These are phyloP conservation scores for Globisporangium polare DNA, from an alignment of 352 stramenopile species.

Conservation along the genomic window DNA sequence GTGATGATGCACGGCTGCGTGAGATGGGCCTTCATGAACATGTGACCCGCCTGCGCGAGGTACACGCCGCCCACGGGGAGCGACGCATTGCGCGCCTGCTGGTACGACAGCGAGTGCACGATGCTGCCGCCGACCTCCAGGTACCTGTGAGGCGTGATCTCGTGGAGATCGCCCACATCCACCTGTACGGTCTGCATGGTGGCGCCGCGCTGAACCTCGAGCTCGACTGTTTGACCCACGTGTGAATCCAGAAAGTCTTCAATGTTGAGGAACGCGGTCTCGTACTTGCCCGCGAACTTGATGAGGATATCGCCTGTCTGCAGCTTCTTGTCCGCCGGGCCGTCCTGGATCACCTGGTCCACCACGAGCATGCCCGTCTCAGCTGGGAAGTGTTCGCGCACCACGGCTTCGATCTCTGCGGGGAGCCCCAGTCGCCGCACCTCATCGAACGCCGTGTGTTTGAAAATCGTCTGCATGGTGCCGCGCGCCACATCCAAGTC, in stretches of 20 bases:
- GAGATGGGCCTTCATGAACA: conserved; percentile 88
- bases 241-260: conserved; percentile 75
- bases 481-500: conserved; percentile 58
- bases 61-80: conserved; percentile 75
- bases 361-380: conserved; percentile 90
- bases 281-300: conserved; percentile 60
- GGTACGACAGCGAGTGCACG: conserved; percentile 87
- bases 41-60: conserved; percentile 85
- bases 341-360: conserved; percentile 81
- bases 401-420: conserved; percentile 56
- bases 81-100: conserved; percentile 83
- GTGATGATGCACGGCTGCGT: conserved; percentile 87
- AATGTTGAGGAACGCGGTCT: conserved; percentile 83
- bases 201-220: conserved; percentile 78
- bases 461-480: conserved; percentile 87
- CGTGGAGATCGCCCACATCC: conserved; percentile 69
- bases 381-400: conserved; percentile 66
- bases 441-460: conserved; percentile 89
- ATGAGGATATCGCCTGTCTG: conserved; percentile 87
- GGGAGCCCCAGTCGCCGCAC: conserved; percentile 75
- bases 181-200: conserved; percentile 43
- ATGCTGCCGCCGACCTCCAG: conserved; percentile 85
- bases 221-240: conserved; percentile 55
- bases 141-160: conserved; percentile 78
- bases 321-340: conserved; percentile 67